phyloP scores from a whole-genome alignment of 805 yeast genomes.

The Saccharomyces cerevisiae region DNA sequence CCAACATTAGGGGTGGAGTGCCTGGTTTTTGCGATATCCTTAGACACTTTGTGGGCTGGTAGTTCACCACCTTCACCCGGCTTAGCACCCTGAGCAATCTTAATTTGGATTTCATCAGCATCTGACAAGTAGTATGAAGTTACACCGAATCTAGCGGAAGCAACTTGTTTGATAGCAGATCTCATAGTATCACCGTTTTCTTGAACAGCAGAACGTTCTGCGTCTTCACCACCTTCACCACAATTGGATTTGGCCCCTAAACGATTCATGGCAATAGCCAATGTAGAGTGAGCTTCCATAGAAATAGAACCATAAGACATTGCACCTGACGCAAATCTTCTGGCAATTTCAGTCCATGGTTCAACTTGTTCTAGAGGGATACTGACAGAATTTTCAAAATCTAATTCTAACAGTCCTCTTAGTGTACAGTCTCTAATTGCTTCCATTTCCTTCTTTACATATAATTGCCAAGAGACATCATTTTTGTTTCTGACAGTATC shows the following conservation, averaged over 20 bases:
- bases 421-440: slow-evolving; percentile 89
- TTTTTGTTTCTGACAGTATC: slow-evolving; percentile 98
- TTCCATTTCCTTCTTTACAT: slow-evolving; percentile 81
- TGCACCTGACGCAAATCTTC: slow-evolving; percentile 98
- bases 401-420: slow-evolving; percentile 89
- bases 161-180: slow-evolving; percentile 96
- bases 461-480: slow-evolving; percentile 84
- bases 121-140: slow-evolving; percentile 90
- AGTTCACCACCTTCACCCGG: slow-evolving; percentile 99
- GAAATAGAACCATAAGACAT: slow-evolving; percentile 99
- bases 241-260: slow-evolving; percentile 96
- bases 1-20: slow-evolving; percentile 97
- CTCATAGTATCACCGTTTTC: slow-evolving; percentile 96
- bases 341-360: slow-evolving; percentile 98
- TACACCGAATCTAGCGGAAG: slow-evolving; percentile 97
- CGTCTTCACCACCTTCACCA: slow-evolving; percentile 99
- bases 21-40: slow-evolving; percentile 84
- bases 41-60: slow-evolving; percentile 88
- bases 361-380: slow-evolving; percentile 97
- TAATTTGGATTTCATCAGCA: slow-evolving; percentile 95
- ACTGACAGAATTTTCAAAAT: slow-evolving; percentile 57
- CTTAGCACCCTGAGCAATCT: slow-evolving; percentile 99
- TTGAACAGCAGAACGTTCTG: slow-evolving; percentile 73
- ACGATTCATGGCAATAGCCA: slow-evolving; percentile 97
- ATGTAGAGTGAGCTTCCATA: slow-evolving; percentile 95